These are phyloP conservation scores for Mycena leptocephala DNA, from an alignment of 768 basidiomycete species.

Conservation along the genomic window DNA sequence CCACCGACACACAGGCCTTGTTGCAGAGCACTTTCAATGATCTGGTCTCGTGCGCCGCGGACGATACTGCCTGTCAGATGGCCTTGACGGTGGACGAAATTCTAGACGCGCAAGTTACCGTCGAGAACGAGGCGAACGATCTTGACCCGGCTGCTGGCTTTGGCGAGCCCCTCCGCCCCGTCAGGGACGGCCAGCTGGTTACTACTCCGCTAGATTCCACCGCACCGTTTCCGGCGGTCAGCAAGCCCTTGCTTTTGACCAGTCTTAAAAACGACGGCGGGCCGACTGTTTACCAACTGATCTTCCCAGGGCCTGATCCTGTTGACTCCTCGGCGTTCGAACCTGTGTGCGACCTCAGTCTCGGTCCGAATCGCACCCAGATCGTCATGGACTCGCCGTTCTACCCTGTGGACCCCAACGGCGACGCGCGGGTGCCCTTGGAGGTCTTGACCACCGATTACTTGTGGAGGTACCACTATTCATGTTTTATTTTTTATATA, in stretches of 20 bases:
- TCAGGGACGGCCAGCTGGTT: conserved; percentile 75
- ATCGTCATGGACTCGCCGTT: conserved; percentile 61
- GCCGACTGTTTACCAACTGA: conserved; percentile 65
- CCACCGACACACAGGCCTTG: conserved; percentile 64
- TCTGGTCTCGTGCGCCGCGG: conserved; percentile 62
- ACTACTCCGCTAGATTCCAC: conserved; percentile 78
- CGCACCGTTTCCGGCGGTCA: conserved; percentile 70
- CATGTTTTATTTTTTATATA: no score
- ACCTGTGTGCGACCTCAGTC: conserved; percentile 55
- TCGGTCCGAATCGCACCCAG: conserved; percentile 64
- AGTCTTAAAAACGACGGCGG: conserved; percentile 83
- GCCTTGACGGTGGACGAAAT: conserved; percentile 66
- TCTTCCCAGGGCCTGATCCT: conserved; percentile 49
- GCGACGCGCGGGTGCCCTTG: conserved; percentile 69
- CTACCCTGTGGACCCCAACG: conserved; percentile 57
- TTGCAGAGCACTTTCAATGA: conserved; percentile 70
- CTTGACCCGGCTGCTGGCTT: conserved; percentile 70
- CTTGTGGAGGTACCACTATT: conserved; percentile 66
- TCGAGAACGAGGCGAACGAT: conserved; percentile 58
- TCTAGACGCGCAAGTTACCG: conserved; percentile 65
- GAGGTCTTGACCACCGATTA: conserved; percentile 77
- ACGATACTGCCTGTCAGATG: conserved; percentile 66
- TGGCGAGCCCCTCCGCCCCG: conserved; percentile 77
- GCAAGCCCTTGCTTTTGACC: conserved; percentile 80
- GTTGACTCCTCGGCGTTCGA: conserved; percentile 59